These are phyloP conservation scores for Terfezia claveryi DNA, from an alignment of 495 filamentous ascomycete genomes.

Conservation along the genomic window DNA sequence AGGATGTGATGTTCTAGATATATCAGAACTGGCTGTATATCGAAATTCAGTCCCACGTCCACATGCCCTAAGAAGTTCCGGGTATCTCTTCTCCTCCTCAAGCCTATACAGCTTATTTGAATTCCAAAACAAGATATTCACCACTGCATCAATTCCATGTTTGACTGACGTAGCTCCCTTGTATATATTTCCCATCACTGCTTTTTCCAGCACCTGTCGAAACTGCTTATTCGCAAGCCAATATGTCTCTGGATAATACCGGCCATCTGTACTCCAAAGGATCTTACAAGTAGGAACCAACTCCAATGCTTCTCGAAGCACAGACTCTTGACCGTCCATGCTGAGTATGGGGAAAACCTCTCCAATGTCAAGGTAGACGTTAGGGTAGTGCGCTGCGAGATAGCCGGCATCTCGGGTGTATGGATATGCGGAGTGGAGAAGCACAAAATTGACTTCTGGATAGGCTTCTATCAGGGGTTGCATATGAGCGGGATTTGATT, in stretches of 20 bases:
- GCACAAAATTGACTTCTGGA: conserved; percentile 46
- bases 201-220: conserved; percentile 36
- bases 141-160: conserved; percentile 32
- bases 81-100: background rate
- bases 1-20: conserved; percentile 4
- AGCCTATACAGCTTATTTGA: conserved; percentile 41
- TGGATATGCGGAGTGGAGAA: conserved; percentile 69
- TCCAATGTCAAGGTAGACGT: conserved; percentile 70
- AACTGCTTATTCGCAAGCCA: conserved; percentile 59
- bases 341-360: conserved; percentile 72
- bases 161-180: conserved; percentile 29
- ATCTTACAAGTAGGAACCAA: conserved; percentile 55
- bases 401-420: conserved; percentile 69
- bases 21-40: background rate
- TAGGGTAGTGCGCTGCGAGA: conserved; percentile 54
- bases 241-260: conserved; percentile 67
- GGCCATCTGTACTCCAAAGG: conserved; percentile 68
- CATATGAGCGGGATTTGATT: conserved; percentile 54
- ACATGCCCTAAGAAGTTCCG: background rate
- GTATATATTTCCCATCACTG: conserved; percentile 42
- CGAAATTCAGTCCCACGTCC: too few species aligned
- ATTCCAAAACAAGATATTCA: conserved; percentile 43
- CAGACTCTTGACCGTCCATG: conserved; percentile 51
- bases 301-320: conserved; percentile 55
- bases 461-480: conserved; percentile 51